These are phyloP conservation scores for Zea luxurians DNA, from an alignment of 176 grass and related monocot genomes.

Conservation along the genomic window DNA sequence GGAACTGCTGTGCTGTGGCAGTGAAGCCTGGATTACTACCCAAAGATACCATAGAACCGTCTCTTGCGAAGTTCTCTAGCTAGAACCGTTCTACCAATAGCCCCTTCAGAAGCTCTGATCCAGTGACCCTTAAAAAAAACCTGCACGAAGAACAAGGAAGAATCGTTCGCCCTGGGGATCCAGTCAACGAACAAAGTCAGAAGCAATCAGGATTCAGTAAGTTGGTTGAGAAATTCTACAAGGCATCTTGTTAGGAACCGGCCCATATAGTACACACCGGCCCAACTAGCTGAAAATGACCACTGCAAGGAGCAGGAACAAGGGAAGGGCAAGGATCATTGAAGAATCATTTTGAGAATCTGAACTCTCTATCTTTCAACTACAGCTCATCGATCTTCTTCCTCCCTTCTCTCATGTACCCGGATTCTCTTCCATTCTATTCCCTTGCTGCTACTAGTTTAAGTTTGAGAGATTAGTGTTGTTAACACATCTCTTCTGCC, in stretches of 20 bases:
- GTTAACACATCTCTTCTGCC: conserved; percentile 76
- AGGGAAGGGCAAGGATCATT: no score
- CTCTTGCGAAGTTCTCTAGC: conserved; percentile 76
- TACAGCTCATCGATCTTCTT: no score
- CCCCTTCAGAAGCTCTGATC: conserved; percentile 82
- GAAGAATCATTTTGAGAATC: no score
- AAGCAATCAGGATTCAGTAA: conserved; percentile 55
- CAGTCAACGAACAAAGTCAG: conserved; percentile 57
- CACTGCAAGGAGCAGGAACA: no score
- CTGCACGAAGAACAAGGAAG: conserved; percentile 44
- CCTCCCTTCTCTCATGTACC: no score
- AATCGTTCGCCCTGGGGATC: conserved; percentile 61
- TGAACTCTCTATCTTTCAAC: no score
- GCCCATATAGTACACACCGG: no score
- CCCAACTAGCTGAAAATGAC: no score
- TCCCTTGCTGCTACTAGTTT: no score
- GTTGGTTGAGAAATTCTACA: conserved; percentile 62
- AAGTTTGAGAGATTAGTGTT: no score
- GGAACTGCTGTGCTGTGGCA: conserved; percentile 78
- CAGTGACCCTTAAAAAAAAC: conserved; percentile 50
- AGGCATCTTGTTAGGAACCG: no score
- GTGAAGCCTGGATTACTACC: conserved; percentile 80
- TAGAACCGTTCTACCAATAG: conserved; percentile 77
- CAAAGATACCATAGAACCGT: conserved; percentile 70
- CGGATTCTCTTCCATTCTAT: no score